Evolutionary conservation across 179 eudicot species (phyloP), one percentile per base, ranked within the genome.

Genomic region (Vitellaria paradoxa): DNA sequence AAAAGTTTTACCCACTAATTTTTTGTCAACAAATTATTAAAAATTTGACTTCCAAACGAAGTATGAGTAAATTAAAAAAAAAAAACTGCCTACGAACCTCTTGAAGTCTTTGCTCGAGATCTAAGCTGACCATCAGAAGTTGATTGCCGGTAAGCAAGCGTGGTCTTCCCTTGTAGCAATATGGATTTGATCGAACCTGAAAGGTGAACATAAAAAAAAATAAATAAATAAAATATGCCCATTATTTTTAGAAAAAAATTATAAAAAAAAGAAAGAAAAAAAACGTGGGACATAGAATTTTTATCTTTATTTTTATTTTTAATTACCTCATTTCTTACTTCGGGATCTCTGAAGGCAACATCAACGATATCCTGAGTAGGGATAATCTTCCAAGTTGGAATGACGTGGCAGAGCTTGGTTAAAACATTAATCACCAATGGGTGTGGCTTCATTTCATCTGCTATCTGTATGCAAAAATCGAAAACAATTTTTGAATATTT

Each of bases 311-410:
- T 30, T 30, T 30, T 30, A 0, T 30, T 30, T 30, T 50, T 0
- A 50, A 50, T 50, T 82, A 93, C 98, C 94, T 88, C 92, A 42
- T 85, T 64, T 80, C 85, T 86, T n/a, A 84, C 83, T 79, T 83
- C 77, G 8, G 96, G 99, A 20, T 88, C 90, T 82, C 93, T 86
- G 20, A 92, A 86, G 2, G 99, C 99, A 49, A 68, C 50, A 13
- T 96, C 97, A 46, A 93, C 76, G 49, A 96, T 83, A 63, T 96
- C 99, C 67, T 85, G 82, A 52, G 90, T 78, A 11, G 97, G 99
- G 59, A 91, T 87, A 17, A 96, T 80, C 76, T 74, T 90, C 97
- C 98, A 96, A 7, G 90, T 90, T 5, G 99, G 99, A 55, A 93
- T 79, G 55, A 93, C 0, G 2, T 46, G 24, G 26, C 85, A 71